Evolutionary conservation across 148 eudicot species (phyloP).

Genomic region (Pharnaceum exiguum): DNA sequence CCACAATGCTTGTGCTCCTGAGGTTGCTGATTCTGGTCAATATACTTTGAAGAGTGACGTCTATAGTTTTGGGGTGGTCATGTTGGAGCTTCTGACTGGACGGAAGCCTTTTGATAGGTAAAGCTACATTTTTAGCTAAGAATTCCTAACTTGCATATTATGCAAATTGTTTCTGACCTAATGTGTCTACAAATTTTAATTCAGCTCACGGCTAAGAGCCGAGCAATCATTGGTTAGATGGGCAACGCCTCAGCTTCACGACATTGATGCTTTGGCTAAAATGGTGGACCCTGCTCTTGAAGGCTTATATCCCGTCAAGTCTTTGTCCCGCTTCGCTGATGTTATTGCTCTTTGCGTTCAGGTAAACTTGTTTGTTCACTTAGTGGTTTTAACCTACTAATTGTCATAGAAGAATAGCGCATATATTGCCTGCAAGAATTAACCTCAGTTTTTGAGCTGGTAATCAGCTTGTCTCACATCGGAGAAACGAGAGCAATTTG

Average conservation of each 20-base stretch:
- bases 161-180: background rate
- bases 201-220: constrained; percentile 63
- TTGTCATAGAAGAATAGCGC: background rate
- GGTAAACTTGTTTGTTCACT: constrained; percentile 33
- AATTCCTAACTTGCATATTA: background rate
- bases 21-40: constrained; percentile 93
- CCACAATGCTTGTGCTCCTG: constrained; percentile 80
- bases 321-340: constrained; percentile 91
- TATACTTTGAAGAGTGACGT: constrained; percentile 88
- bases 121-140: background rate
- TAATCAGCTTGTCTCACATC: too few relatives aligned
- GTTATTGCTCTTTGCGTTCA: constrained; percentile 92
- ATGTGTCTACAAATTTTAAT: background rate
- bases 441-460: background rate
- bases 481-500: too few relatives aligned
- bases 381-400: background rate
- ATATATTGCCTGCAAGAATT: background rate
- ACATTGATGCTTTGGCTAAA: constrained; percentile 77
- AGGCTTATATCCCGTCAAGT: constrained; percentile 88
- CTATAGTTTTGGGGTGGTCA: constrained; percentile 87
- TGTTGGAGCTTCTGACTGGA: constrained; percentile 95
- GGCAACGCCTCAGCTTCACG: constrained; percentile 99
- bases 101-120: constrained; percentile 90
- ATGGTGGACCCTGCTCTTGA: constrained; percentile 89
- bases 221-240: constrained; percentile 88